These are phyloP conservation scores for Apiospora rasikravindrae DNA, from an alignment of 2,329 filamentous ascomycete genomes.

Conservation along the genomic window DNA sequence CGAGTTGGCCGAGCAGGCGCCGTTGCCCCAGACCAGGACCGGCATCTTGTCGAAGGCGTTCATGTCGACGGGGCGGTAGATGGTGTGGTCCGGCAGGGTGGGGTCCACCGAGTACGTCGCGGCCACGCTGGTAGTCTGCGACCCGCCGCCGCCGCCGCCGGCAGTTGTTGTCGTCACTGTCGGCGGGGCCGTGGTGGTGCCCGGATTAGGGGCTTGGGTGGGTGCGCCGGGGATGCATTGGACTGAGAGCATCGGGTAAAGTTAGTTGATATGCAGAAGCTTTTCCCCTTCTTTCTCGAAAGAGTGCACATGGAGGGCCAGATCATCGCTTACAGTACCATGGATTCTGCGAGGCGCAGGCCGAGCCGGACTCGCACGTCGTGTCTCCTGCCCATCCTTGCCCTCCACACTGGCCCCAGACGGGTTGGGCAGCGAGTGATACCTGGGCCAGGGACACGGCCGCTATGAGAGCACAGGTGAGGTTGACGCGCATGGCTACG, in stretches of 20 bases:
- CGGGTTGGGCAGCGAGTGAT: not conserved
- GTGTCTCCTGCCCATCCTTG: slow-evolving; percentile 16
- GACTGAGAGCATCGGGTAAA: not conserved
- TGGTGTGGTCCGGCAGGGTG: slow-evolving; percentile 15
- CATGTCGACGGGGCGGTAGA: slow-evolving; percentile 20
- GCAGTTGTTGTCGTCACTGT: not conserved
- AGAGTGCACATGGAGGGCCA: not conserved
- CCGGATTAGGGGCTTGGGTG: not conserved
- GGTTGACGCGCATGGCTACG: not conserved
- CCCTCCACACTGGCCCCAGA: slow-evolving; percentile 13
- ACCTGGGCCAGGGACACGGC: not conserved
- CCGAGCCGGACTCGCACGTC: not conserved
- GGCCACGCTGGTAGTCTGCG: not conserved
- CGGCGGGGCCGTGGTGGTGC: not conserved
- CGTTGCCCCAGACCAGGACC: slow-evolving; percentile 10
- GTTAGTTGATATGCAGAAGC: not conserved
- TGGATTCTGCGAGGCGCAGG: not conserved
- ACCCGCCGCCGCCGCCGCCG: not conserved
- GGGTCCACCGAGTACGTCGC: not conserved
- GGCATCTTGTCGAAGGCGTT: slow-evolving; percentile 14
- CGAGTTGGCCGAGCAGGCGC: slow-evolving; percentile 16
- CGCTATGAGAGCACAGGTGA: not conserved
- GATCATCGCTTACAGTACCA: slow-evolving; percentile 7
- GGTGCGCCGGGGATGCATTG: slow-evolving; percentile 14
- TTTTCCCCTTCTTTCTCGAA: not conserved